These are phyloP conservation scores for Rhizopogon rudus DNA, from an alignment of 768 basidiomycete species.

Conservation along the genomic window DNA sequence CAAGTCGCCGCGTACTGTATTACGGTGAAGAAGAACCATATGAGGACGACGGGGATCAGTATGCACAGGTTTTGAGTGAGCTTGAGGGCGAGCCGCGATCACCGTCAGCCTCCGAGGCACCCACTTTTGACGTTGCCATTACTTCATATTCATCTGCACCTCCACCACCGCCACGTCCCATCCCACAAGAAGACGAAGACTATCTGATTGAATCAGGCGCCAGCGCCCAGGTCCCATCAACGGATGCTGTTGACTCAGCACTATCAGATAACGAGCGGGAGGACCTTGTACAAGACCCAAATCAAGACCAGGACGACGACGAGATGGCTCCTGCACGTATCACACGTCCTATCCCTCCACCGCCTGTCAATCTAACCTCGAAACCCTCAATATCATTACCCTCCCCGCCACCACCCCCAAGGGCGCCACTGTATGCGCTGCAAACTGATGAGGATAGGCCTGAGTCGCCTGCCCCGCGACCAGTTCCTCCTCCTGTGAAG, in stretches of 20 bases:
- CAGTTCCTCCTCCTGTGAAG: slow-evolving; percentile 24
- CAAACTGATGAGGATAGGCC: slow-evolving; percentile 19
- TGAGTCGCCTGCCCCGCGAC: slow-evolving; percentile 24
- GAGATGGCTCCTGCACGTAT: slow-evolving; percentile 28
- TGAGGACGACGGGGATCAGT: background rate
- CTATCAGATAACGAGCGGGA: background rate
- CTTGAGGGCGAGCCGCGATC: background rate
- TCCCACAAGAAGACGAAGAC: background rate
- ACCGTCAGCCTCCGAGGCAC: background rate
- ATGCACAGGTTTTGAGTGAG: background rate
- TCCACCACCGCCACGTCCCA: background rate
- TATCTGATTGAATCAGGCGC: background rate
- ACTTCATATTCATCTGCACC: background rate
- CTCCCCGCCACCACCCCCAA: slow-evolving; percentile 14
- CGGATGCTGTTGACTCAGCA: background rate
- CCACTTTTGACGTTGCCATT: too few relatives aligned
- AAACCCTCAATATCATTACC: slow-evolving; percentile 11
- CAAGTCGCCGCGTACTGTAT: background rate
- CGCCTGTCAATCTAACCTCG: slow-evolving; percentile 25
- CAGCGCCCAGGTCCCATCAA: background rate
- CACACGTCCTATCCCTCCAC: slow-evolving; percentile 26
- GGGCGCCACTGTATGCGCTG: slow-evolving; percentile 6
- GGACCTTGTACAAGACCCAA: too few relatives aligned
- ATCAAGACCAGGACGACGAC: slow-evolving; percentile 10
- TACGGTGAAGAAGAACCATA: background rate